Evolutionary conservation across 129 eudicot species (phyloP).

Genomic region (Scalesia atractyloides): DNA sequence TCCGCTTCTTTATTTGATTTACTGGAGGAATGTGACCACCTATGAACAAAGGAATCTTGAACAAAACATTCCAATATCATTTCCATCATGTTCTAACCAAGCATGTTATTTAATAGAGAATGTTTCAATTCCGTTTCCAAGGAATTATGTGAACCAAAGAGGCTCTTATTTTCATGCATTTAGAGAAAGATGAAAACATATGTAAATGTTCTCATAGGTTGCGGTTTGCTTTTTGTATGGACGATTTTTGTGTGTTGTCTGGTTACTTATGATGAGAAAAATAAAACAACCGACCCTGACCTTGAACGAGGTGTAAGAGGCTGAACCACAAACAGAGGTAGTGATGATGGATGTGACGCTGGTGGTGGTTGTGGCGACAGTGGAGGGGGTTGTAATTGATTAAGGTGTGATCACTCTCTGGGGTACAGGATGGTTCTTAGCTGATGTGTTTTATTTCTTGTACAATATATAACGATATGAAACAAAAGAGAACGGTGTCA

Average conservation of each 20-base stretch:
- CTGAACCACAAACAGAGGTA: not conserved
- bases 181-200: constrained; percentile 29
- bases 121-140: not conserved
- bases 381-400: constrained; percentile 10
- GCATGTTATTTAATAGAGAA: not conserved
- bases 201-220: constrained; percentile 21
- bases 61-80: not conserved
- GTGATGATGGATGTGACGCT: not conserved
- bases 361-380: not conserved
- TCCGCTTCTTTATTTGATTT: not conserved
- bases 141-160: not conserved
- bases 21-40: not conserved
- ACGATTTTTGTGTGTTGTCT: constrained; percentile 8
- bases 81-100: not conserved
- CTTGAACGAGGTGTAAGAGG: constrained; percentile 18
- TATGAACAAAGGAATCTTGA: not conserved
- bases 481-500: not conserved
- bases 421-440: not conserved
- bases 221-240: constrained; percentile 24
- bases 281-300: constrained; percentile 6
- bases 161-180: not conserved
- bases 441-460: constrained; percentile 10
- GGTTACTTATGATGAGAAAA: not conserved
- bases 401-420: not conserved
- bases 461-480: not conserved